Base-by-base conservation (phyloP, 768 basidiomycete genomes). In the Gloeostereum incarnatum region DNA sequence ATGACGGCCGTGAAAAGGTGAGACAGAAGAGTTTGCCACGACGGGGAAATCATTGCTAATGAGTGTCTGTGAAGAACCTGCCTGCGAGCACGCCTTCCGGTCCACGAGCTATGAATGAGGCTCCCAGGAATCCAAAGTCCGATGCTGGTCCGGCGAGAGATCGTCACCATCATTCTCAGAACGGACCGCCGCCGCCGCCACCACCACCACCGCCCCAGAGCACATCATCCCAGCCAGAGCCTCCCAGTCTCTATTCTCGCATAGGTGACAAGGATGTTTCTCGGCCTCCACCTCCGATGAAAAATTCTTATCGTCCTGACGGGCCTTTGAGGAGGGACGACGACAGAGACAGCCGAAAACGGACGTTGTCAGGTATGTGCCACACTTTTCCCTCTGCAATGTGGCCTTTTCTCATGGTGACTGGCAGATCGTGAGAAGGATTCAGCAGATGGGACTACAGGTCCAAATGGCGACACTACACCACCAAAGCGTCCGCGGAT, bases 321-420 rank as follows among this genome's bases (percentile, higher is more conserved):
- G 34, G 24, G 5, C 31, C 53, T 34, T 55, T 58, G 30, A 53
- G 62, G 39, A 67, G n/a, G n/a, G n/a, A 67, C 44, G 79, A 83
- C 7, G 81, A 81, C 20, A 71, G 76, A 34, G 81, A 83, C 29
- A 64, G 53, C 41, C 65, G 81, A 51, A 89, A 89, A 60, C 71
- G 85, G 39, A 73, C 77, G 17, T 57, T 66, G 23, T 73, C 80
- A 53, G 86, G 85, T 84, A 59, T 46, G 73, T 54, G 5, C 17
- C 11, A 22, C 20, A 30, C 24, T 44, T 26, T 7, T 16, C 2
- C 40, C 32, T 13, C 38, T 39, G 13, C 30, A 38, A 36, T 14
- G 40, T 40, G 14, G 41, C 38, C n/a, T n/a, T n/a, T n/a, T 41
- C 42, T 43, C 6, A 43, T 42, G 2, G 31, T 40, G 1, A 37